Evolutionary conservation across 208 protist genomes (phyloP).

Genomic region (Acanthamoeba royreba): DNA sequence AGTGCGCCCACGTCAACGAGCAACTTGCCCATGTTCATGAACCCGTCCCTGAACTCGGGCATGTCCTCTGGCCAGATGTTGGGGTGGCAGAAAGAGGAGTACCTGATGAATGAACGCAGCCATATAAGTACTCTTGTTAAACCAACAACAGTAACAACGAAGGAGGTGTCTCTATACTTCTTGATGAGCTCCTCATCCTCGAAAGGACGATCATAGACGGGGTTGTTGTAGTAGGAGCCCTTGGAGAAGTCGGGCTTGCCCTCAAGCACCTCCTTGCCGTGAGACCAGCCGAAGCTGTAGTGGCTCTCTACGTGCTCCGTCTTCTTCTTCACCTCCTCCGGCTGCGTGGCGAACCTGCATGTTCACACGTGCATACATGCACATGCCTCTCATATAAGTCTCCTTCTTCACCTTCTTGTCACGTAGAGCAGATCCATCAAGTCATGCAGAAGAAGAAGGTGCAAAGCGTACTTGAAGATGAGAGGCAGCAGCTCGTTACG

Average conservation of each 20-base stretch:
- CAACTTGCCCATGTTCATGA: slow-evolving; percentile 73
- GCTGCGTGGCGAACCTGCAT: slow-evolving; percentile 50
- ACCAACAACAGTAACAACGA: too few relatives aligned
- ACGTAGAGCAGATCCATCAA: too few relatives aligned
- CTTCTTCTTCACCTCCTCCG: slow-evolving; percentile 65
- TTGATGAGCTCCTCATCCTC: slow-evolving; percentile 64
- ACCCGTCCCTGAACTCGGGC: slow-evolving; percentile 65
- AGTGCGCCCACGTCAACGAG: slow-evolving; percentile 68
- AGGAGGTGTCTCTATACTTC: too few relatives aligned
- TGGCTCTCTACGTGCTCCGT: slow-evolving; percentile 48
- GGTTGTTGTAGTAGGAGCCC: slow-evolving; percentile 78
- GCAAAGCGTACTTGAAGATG: neutral
- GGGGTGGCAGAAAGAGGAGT: slow-evolving; percentile 57
- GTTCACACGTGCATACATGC: too few relatives aligned
- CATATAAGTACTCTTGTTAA: too few relatives aligned
- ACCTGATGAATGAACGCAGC: neutral
- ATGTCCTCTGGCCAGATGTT: slow-evolving; percentile 80
- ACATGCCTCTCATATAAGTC: too few relatives aligned
- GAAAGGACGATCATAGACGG: slow-evolving; percentile 69
- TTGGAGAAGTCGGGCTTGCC: slow-evolving; percentile 65
- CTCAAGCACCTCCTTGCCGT: slow-evolving; percentile 67
- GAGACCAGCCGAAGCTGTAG: slow-evolving; percentile 68
- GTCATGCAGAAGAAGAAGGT: neutral
- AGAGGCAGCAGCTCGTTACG: slow-evolving; percentile 51
- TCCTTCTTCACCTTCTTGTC: too few relatives aligned